These are phyloP conservation scores for Tetracladium setigerum DNA, from an alignment of 495 filamentous ascomycete species.

Conservation along the genomic window DNA sequence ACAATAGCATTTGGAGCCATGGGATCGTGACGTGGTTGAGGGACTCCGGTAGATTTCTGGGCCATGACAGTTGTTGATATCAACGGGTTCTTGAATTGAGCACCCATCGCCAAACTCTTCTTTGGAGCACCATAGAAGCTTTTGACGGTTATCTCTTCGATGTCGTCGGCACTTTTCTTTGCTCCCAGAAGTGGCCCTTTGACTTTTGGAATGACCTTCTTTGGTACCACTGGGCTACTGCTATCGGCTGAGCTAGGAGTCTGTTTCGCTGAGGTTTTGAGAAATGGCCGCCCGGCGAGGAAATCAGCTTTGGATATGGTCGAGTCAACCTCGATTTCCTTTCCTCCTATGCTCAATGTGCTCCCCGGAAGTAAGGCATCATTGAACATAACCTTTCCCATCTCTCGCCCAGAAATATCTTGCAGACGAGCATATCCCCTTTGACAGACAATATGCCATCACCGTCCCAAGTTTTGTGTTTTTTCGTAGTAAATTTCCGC, in stretches of 20 bases:
- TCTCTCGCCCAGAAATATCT: conserved; percentile 58
- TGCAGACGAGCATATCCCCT: conserved; percentile 54
- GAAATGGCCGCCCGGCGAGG: conserved; percentile 47
- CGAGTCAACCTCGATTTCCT: conserved; percentile 68
- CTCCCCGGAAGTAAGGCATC: conserved; percentile 52
- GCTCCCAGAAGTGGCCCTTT: neutral
- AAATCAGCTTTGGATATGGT: conserved; percentile 56
- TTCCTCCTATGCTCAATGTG: conserved; percentile 57
- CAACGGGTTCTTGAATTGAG: conserved; percentile 53
- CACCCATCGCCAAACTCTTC: conserved; percentile 13
- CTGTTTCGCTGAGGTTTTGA: conserved; percentile 22
- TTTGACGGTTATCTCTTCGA: conserved; percentile 14
- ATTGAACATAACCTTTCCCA: conserved; percentile 52
- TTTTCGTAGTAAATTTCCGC: conserved; percentile 71
- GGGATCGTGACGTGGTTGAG: conserved; percentile 62
- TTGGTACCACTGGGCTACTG: neutral
- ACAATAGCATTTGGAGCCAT: conserved; percentile 53
- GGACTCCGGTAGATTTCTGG: conserved; percentile 30
- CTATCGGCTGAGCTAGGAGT: conserved; percentile 10
- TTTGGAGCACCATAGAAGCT: conserved; percentile 17
- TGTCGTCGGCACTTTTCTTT: neutral
- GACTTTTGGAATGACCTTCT: conserved; percentile 1
- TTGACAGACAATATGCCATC: conserved; percentile 59
- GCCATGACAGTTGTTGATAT: conserved; percentile 44
- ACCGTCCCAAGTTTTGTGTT: conserved; percentile 86